A percentile compares a stretch with the other conserved stretches of the same genome.
Evolutionary conservation across 495 filamentous ascomycete species (phyloP).

Genomic region (Podospora appendiculata): DNA sequence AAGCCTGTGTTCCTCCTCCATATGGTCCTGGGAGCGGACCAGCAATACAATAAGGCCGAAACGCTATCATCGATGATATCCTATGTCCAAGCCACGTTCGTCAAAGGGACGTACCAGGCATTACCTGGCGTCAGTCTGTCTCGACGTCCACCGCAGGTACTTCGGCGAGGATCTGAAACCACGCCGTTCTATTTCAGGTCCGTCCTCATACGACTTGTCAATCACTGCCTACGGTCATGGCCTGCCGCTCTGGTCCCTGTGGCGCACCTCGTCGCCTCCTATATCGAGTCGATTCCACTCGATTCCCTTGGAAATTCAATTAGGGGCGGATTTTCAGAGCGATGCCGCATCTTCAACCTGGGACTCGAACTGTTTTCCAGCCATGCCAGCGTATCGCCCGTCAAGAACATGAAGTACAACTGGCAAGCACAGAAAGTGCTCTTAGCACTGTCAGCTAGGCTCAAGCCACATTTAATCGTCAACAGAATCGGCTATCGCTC

Average conservation of each 20-base stretch:
- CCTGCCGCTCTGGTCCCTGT: conserved; percentile 26
- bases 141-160: too few relatives aligned
- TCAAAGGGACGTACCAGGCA: too few relatives aligned
- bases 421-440: conserved; percentile 39
- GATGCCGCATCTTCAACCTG: conserved; percentile 27
- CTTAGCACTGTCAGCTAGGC: conserved; percentile 24
- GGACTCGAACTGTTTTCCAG: conserved; percentile 23
- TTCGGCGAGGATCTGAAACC: too few relatives aligned
- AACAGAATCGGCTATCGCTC: conserved; percentile 27
- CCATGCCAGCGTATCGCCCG: conserved; percentile 17
- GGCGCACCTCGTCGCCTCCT: conserved; percentile 23
- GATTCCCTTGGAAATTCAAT: too few relatives aligned
- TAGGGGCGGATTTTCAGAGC: conserved; percentile 10
- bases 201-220: conserved; percentile 9
- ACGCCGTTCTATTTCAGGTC: too few relatives aligned
- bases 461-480: conserved; percentile 29
- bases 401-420: conserved; percentile 28
- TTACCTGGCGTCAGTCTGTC: too few relatives aligned
- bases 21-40: conserved; percentile 24
- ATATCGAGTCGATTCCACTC: conserved; percentile 22
- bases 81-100: conserved; percentile 23
- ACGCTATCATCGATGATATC: conserved; percentile 20
- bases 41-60: conserved; percentile 18
- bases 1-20: conserved; percentile 33
- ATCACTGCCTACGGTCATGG: conserved; percentile 23